Conservation (phyloP, 306 rosid genomes). For the Lathyrus aphaca region DNA sequence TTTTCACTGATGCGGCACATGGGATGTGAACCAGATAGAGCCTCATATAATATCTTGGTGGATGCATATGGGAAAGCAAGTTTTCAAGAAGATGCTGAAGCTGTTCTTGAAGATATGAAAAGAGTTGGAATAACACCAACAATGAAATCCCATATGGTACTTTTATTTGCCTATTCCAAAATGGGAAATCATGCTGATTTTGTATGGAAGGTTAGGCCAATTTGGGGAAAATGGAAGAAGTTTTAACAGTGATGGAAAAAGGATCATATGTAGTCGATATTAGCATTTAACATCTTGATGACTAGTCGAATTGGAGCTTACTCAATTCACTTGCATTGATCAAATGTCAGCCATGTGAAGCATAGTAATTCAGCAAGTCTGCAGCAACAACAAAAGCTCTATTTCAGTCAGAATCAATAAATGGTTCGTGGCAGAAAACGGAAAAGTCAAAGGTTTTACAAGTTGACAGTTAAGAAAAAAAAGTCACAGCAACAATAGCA, state of each 20-base stretch:
- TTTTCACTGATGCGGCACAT: constrained; percentile 94
- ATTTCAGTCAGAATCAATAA: no score
- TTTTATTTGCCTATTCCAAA: constrained; percentile 76
- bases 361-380: no score
- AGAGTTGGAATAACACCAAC: constrained; percentile 84
- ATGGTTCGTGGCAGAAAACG: no score
- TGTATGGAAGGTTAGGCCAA: constrained; percentile 80
- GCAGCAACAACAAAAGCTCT: no score
- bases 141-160: constrained; percentile 95
- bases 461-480: no score
- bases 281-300: constrained; percentile 73
- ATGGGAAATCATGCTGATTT: constrained; percentile 75
- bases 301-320: no score
- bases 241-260: constrained; percentile 63
- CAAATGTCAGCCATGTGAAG: no score
- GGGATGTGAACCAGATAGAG: constrained; percentile 99
- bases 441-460: no score
- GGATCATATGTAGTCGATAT: constrained; percentile 68
- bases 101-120: constrained; percentile 77
- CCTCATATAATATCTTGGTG: constrained; percentile 88
- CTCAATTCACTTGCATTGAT: no score
- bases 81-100: constrained; percentile 77
- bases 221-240: constrained; percentile 81
- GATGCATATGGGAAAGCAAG: constrained; percentile 98
- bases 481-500: no score